These are phyloP conservation scores for Leccinum pachyderme DNA, from an alignment of 1,284 basidiomycete species.

Conservation along the genomic window DNA sequence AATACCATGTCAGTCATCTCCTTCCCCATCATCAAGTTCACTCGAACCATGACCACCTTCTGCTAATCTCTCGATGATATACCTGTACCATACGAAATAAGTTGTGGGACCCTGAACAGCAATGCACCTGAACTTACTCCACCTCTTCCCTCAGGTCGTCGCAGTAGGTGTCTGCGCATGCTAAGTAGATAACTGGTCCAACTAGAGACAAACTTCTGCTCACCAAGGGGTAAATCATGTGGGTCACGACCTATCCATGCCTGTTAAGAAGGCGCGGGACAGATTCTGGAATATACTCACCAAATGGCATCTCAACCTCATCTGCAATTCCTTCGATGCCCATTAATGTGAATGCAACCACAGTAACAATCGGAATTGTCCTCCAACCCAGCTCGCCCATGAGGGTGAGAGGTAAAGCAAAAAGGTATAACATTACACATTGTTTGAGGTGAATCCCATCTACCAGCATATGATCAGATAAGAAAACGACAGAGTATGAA, in stretches of 20 bases:
- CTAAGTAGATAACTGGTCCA: constrained; percentile 8
- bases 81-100: constrained; percentile 43
- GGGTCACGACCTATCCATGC: constrained; percentile 51
- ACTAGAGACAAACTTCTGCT: constrained; percentile 16
- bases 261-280: constrained; percentile 1
- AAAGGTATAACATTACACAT: constrained; percentile 86
- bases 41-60: constrained; percentile 69
- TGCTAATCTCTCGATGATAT: constrained; percentile 73
- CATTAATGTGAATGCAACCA: constrained; percentile 87
- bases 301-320: constrained; percentile 89
- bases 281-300: constrained; percentile 36
- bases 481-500: not conserved
- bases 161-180: constrained; percentile 70
- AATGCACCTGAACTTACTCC: constrained; percentile 41
- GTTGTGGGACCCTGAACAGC: not conserved
- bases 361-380: constrained; percentile 79
- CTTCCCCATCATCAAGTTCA: constrained; percentile 72
- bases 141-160: constrained; percentile 83
- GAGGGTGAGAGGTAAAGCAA: constrained; percentile 81
- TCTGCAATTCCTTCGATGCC: constrained; percentile 92
- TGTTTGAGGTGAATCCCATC: constrained; percentile 90
- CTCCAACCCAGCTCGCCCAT: constrained; percentile 77
- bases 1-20: constrained; percentile 55
- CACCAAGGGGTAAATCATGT: constrained; percentile 69
- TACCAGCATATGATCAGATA: constrained; percentile 25